phyloP scores from a whole-genome alignment of 495 filamentous ascomycete genomes.

The Penicillium atrosanguineum region DNA sequence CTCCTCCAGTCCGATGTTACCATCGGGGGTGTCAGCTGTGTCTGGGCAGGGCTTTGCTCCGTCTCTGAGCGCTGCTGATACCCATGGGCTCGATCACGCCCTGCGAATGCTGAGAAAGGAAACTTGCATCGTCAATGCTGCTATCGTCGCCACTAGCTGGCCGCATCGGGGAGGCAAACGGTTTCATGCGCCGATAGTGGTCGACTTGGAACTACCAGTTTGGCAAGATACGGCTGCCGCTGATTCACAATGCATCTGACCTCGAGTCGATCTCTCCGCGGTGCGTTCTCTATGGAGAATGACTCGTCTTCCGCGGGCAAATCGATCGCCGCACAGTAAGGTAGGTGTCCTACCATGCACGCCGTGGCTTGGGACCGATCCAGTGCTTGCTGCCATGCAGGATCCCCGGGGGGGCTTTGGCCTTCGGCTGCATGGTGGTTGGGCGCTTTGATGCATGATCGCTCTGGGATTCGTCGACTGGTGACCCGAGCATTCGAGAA shows the following conservation, averaged over 20 bases:
- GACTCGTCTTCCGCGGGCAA: background rate
- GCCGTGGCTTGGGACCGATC: conserved; percentile 25
- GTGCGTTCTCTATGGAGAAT: conserved; percentile 5
- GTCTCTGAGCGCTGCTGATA: conserved; percentile 8
- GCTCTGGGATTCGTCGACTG: conserved; percentile 10
- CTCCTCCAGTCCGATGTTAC: conserved; percentile 4
- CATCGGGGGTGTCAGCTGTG: conserved; percentile 7
- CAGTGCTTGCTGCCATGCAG: conserved; percentile 11
- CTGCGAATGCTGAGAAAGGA: conserved; percentile 55
- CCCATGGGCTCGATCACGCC: conserved; percentile 15
- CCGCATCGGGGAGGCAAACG: conserved; percentile 57
- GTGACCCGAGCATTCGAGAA: conserved; percentile 4
- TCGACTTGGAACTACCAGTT: conserved; percentile 73
- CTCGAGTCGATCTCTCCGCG: background rate
- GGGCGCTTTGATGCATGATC: conserved; percentile 18
- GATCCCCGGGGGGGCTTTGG: conserved; percentile 20
- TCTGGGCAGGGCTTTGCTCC: conserved; percentile 6
- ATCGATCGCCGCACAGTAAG: conserved; percentile 8
- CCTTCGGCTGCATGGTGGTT: conserved; percentile 5
- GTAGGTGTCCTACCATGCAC: conserved; percentile 8
- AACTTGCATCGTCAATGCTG: conserved; percentile 76
- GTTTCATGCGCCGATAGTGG: conserved; percentile 73
- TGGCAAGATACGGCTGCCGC: conserved; percentile 26
- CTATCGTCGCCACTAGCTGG: conserved; percentile 66
- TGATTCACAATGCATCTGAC: conserved; percentile 16